phyloP scores from a whole-genome alignment of 192 early-diverging fungal genomes.

The Gaertneriomyces sp. region DNA sequence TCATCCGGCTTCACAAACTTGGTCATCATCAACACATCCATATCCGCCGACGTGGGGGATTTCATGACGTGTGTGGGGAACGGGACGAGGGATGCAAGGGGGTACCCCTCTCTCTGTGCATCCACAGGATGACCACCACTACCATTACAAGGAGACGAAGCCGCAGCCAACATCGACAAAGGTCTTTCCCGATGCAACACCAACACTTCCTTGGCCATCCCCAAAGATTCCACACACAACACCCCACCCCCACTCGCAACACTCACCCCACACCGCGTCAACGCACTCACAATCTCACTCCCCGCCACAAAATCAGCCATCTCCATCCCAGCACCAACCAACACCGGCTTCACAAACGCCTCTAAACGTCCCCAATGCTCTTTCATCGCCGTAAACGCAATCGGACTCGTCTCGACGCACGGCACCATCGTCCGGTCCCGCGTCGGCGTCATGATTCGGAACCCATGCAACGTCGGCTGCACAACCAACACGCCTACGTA shows the following conservation, averaged over 20 bases:
- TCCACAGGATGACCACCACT: not conserved
- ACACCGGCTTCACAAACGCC: not conserved
- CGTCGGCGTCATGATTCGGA: constrained; percentile 14
- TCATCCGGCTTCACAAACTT: not conserved
- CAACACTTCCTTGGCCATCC: not conserved
- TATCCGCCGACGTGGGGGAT: not conserved
- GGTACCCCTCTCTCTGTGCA: not conserved
- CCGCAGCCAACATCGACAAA: not conserved
- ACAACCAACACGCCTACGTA: constrained; percentile 10
- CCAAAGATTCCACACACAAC: not conserved
- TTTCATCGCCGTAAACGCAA: constrained; percentile 5
- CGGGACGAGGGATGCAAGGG: constrained; percentile 5
- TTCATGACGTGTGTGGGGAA: not conserved
- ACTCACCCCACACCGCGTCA: constrained; percentile 8
- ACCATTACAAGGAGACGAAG: not conserved
- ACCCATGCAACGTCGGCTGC: constrained; percentile 4
- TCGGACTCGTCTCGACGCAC: not conserved
- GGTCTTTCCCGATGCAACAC: constrained; percentile 5
- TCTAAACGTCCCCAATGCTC: not conserved
- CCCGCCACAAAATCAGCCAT: constrained; percentile 12
- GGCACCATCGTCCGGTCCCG: constrained; percentile 16
- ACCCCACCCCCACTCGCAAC: not conserved
- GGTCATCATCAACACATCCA: not conserved
- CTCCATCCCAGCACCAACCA: not conserved
- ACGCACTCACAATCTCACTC: constrained; percentile 6